Conservation (phyloP, 192 early-diverging fungal species). For the Umbelopsis isabellina region DNA sequence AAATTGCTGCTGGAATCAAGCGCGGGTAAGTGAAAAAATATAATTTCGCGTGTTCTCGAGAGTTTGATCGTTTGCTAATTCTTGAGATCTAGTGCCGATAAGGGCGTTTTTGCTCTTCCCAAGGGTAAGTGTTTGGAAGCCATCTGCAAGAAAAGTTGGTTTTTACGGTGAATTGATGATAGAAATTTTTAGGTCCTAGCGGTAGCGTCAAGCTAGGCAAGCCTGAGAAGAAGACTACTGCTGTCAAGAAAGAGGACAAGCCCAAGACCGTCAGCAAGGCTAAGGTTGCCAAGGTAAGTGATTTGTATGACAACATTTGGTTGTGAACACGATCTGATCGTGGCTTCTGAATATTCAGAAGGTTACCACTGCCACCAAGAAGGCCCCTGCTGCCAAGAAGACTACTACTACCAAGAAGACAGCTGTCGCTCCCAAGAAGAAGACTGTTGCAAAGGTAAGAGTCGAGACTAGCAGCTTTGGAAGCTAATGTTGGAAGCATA, state of each 20-base stretch:
- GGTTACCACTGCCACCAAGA: constrained; percentile 35
- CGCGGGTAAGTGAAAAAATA: constrained; percentile 38
- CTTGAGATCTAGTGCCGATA: constrained; percentile 47
- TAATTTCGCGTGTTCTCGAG: neutral
- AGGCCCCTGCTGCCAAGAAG: constrained; percentile 36
- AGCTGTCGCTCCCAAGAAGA: constrained; percentile 41
- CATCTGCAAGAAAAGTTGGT: neutral
- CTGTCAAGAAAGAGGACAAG: constrained; percentile 30
- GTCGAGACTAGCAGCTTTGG: neutral
- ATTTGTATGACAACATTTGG: neutral
- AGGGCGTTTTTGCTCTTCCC: constrained; percentile 65
- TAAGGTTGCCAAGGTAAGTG: constrained; percentile 9
- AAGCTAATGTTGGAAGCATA: constrained; percentile 34
- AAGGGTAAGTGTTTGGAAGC: constrained; percentile 52
- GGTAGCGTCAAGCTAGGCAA: constrained; percentile 71
- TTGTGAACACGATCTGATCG: constrained; percentile 9
- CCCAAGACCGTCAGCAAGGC: constrained; percentile 50
- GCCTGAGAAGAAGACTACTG: constrained; percentile 40
- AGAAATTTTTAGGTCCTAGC: constrained; percentile 40
- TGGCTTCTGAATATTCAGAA: constrained; percentile 17
- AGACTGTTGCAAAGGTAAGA: constrained; percentile 36
- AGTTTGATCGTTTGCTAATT: neutral
- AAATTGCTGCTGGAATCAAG: constrained; percentile 68
- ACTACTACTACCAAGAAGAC: constrained; percentile 49
- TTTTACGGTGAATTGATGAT: neutral